Evolutionary conservation across 306 rosid genomes (phyloP), one percentile per base, ranked within the genome.

Genomic region (Hippophae rhamnoides): DNA sequence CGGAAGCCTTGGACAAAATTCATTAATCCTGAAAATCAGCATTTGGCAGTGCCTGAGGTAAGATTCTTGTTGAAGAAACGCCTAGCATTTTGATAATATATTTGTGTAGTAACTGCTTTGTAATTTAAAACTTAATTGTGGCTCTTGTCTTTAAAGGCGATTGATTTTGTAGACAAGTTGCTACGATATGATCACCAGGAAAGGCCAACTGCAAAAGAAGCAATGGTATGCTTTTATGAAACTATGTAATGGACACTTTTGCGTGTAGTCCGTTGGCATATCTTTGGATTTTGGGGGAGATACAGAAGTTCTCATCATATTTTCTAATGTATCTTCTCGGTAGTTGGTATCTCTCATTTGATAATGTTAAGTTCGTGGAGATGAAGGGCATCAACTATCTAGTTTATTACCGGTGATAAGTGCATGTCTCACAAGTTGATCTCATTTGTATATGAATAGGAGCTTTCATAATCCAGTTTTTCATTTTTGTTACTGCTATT

Each of bases 151-250:
- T 18, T 72, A 44, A 23, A 89, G 97, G 97, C 97, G 40, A 64
- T 89, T 56, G 95, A 89, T 74, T 89, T 89, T 71, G 83, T 84
- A 40, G 97, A 89, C 81, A 89, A 75, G 76, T 74, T 89, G 57
- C 75, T 89, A 26, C 86, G 79, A 3, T 89, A 86, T 66, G 97
- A 89, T 78, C 95, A 89, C 82, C 97, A 84, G 78, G 97, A 89
- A 58, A 83, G 97, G 43, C 97, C 89, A 13, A 86, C 97, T 45
- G 95, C 97, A 47, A 89, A 81, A 73, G 97, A 89, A 86, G 97
- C 95, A 64, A 86, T 89, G 97, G 97, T 89, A 80, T 76, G 50
- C 60, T 9, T 18, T 5, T 23, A 10, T 8, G 13, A 10, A 53
- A 5, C 40, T 7, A 23, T 18, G n/a, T 13, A 18, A 18, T 18